Base-by-base conservation (phyloP, 352 stramenopile genomes). In the Pythium folliculosum region DNA sequence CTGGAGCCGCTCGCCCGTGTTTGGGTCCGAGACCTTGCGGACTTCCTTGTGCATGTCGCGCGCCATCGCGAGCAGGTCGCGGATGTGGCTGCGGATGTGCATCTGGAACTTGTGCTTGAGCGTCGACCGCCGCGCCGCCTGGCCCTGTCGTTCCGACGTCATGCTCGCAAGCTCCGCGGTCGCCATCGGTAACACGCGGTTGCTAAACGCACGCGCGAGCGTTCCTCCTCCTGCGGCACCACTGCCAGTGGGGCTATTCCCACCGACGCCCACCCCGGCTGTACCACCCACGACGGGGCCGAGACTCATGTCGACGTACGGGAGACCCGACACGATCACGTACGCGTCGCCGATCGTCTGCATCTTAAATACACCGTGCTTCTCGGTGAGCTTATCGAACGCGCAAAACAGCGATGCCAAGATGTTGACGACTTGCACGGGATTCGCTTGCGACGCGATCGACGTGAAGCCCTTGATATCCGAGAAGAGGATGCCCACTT, bases 271-370 rank as follows among this genome's bases (percentile, higher is more conserved):
- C 0, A 25, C 1, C 10, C 16, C 38, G 12, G 8, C 54, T 4
- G 56, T 57, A 1, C 44, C 58, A 0, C 78, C 71, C 19, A 90
- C n/a, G 0, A 84, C 75, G 0, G 81, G 82, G 0, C 80, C 82
- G 3, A 92, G 75, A 67, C 84, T 95, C 84, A 95, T 93, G 56
- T 94, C 85, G 9, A 91, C 81, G 47, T 95, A 96, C 6, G 91
- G 91, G 17, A 95, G 65, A 2, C 89, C 90, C 4, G 84, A 94
- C 2, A 94, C 83, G 43, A 94, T 97, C 61, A 98, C 86, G 70
- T 97, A 97, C n/a, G 90, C 90, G 73, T 98, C 93, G 14, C 92
- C 91, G 35, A 97, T 97, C 0, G 88, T 97, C 69, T 98, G 89
- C 76, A 98, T 93, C 72, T 98, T 98, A 60, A 97, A 97, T 35